Evolutionary conservation across 169 alveolate species (phyloP).

Genomic region (Fabrea salina): DNA sequence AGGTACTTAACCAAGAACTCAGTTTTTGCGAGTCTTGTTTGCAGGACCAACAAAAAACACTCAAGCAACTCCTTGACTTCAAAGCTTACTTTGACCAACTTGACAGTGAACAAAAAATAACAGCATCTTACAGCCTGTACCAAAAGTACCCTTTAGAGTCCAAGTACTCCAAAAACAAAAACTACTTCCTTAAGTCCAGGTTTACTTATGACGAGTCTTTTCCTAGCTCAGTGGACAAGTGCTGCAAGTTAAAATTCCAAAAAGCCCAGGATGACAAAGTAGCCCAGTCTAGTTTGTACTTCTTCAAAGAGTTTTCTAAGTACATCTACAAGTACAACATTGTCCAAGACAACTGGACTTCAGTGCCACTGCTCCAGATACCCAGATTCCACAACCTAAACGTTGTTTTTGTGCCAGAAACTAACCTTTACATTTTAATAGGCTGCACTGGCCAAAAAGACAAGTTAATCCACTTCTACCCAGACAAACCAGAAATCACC

Average conservation of each 20-base stretch:
- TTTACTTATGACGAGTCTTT: background rate
- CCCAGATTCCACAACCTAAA: background rate
- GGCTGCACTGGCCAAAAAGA: background rate
- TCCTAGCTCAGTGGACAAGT: background rate
- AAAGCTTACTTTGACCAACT: too few relatives aligned
- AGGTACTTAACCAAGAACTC: too few relatives aligned
- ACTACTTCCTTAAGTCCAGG: background rate
- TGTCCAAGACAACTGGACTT: background rate
- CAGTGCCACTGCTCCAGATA: background rate
- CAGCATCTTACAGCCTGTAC: background rate
- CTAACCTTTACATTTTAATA: background rate
- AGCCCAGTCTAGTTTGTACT: background rate
- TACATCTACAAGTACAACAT: background rate
- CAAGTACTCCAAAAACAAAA: background rate
- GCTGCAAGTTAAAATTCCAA: background rate
- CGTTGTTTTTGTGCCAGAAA: background rate
- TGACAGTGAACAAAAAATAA: background rate
- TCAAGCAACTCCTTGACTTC: too few relatives aligned
- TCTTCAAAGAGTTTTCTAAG: slow-evolving; percentile 9
- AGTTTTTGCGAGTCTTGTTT: too few relatives aligned
- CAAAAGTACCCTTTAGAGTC: background rate
- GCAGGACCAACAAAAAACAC: too few relatives aligned
- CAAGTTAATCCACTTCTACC: background rate
- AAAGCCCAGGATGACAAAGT: background rate
- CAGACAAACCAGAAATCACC: background rate